Evolutionary conservation across 176 grass and related monocot genomes (phyloP).

Genomic region (Puccinellia tenuiflora): DNA sequence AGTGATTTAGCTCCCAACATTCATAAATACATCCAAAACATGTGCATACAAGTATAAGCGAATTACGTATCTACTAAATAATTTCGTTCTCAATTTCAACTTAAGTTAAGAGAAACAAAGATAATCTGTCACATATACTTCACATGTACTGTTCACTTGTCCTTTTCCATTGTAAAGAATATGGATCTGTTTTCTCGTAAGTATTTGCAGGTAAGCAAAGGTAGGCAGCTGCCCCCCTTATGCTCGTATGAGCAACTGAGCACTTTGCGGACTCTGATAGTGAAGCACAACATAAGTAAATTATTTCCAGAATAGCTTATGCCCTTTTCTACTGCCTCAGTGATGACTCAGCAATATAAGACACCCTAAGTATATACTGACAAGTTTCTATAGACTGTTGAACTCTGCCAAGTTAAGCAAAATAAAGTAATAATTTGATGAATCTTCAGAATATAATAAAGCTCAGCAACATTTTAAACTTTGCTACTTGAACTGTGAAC

Average conservation of each 20-base stretch:
- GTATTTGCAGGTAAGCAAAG: not conserved
- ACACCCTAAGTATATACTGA: not conserved
- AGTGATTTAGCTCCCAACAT: too few species aligned
- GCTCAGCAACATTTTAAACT: not conserved
- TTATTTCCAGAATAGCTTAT: not conserved
- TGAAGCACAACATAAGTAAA: not conserved
- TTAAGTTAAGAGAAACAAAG: not conserved
- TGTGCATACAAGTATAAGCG: not conserved
- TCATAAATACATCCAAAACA: not conserved
- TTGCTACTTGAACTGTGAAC: not conserved
- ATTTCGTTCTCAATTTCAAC: not conserved
- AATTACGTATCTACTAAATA: not conserved
- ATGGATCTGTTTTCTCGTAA: not conserved
- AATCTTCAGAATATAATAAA: constrained; percentile 6
- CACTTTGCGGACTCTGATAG: not conserved
- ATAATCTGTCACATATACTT: not conserved
- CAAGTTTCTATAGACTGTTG: not conserved
- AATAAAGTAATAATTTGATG: not conserved
- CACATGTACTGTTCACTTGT: not conserved
- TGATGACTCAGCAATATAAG: not conserved
- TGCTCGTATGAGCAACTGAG: not conserved
- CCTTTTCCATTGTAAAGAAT: not conserved
- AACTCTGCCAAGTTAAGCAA: not conserved
- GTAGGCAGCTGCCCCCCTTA: not conserved
- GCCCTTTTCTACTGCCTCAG: not conserved